Base-by-base conservation (phyloP, 441 rosid genomes). In the Brassica hybrid region DNA sequence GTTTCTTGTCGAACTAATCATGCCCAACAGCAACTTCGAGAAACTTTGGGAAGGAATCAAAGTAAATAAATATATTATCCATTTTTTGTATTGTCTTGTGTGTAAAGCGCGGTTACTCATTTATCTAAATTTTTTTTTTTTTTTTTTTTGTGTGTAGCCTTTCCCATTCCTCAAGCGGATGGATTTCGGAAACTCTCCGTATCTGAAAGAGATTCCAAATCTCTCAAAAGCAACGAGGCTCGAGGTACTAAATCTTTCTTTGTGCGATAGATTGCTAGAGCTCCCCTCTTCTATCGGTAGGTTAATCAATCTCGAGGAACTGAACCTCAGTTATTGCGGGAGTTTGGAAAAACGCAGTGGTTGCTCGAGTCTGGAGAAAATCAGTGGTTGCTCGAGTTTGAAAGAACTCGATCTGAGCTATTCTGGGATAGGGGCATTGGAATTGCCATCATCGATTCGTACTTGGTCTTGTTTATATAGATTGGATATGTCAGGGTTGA, bases 31-130 rank as follows among this genome's bases (percentile, higher is more conserved):
- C 75, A 32, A 74, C 5, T 58, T 80, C 3, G 32, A 75, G 68
- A 57, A 63, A 61, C 70, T 80, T 10, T 85, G 80, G 85, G 67
- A 67, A 10, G 83, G 76, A 68, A 32, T 0, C 34, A 59, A 80
- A 78, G 87, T 84, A 76, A 58, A 27, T 84, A 76, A 58, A 27
- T 7, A 54, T 25, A 61, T 0, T 54, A 19, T 0, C 7, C 32
- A 18, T 30, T 32, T 57, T 32, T 38, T 38, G 12, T 9, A 38
- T 38, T 10, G 3, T 38, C 9, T 38, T 38, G 45, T 11, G 45
- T 38, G 12, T 38, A 38, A 38, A 38, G 45, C 45, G 10, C 45
- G 11, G 12, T 38, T 38, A 38, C 12, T 8, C 45, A 38, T 38
- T 38, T 38, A 2, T 38, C 45, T 38, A 38, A 38, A 38, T 1